Evolutionary conservation across 2,329 filamentous ascomycete genomes (phyloP).

Genomic region (Hortaea sp.): DNA sequence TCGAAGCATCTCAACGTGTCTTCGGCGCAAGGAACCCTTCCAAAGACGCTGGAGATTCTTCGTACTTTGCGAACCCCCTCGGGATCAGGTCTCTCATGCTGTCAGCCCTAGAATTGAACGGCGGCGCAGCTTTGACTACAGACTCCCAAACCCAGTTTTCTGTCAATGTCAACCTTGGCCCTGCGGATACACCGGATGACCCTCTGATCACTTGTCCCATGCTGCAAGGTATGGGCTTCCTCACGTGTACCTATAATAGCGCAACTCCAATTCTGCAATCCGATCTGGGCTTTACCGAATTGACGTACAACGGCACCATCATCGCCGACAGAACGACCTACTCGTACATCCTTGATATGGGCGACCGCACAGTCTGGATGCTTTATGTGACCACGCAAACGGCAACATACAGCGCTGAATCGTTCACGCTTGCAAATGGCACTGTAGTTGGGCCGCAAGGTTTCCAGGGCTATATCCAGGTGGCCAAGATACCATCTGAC

Average conservation of each 20-base stretch:
- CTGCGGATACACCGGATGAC: constrained; percentile 30
- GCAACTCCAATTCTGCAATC: constrained; percentile 65
- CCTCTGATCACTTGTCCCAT: constrained; percentile 67
- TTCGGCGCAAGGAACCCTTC: constrained; percentile 20
- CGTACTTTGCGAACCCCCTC: constrained; percentile 70
- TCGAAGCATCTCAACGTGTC: constrained; percentile 54
- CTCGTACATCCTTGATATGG: constrained; percentile 66
- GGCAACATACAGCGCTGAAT: constrained; percentile 40
- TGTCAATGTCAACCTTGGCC: constrained; percentile 57
- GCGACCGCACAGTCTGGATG: constrained; percentile 65
- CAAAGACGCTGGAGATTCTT: constrained; percentile 42
- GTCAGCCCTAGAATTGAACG: constrained; percentile 63
- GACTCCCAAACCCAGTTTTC: constrained; percentile 48
- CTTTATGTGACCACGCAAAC: constrained; percentile 61
- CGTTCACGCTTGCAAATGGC: constrained; percentile 56
- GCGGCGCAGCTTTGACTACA: constrained; percentile 46
- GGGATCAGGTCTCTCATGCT: constrained; percentile 73
- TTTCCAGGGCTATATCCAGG: constrained; percentile 72
- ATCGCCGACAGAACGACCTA: constrained; percentile 41
- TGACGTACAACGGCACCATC: constrained; percentile 42
- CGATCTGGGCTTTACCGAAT: constrained; percentile 60
- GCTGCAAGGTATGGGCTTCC: constrained; percentile 80
- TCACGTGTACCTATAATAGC: constrained; percentile 63
- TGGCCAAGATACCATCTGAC: constrained; percentile 60
- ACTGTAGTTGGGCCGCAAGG: constrained; percentile 53